A percentile compares a stretch with the other conserved stretches of the same genome.
Evolutionary conservation across 2,329 filamentous ascomycete genomes (phyloP).

Genomic region (Neospermospora avenae): DNA sequence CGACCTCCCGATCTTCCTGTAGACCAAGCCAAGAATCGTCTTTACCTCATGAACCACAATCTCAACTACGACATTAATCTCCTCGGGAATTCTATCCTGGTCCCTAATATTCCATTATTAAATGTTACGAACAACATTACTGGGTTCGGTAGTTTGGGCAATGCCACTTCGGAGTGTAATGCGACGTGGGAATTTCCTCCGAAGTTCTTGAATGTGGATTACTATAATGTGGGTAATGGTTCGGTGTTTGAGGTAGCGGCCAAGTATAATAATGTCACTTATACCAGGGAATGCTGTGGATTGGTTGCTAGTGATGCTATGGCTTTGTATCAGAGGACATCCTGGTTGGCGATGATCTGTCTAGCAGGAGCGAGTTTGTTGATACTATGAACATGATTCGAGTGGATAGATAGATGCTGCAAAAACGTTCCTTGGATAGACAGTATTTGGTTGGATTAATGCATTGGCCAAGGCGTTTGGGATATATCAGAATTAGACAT

Average conservation of each 20-base stretch:
- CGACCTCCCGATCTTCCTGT: constrained; percentile 65
- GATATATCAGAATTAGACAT: neutral
- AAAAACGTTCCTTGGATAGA: neutral
- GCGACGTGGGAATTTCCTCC: constrained; percentile 64
- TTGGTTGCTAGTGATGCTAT: constrained; percentile 30
- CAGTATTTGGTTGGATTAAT: neutral
- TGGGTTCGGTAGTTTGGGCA: constrained; percentile 64
- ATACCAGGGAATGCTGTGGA: constrained; percentile 59
- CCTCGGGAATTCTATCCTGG: constrained; percentile 59
- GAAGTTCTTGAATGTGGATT: constrained; percentile 79
- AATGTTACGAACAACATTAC: constrained; percentile 68
- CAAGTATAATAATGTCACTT: constrained; percentile 68
- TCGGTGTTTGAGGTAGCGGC: constrained; percentile 76
- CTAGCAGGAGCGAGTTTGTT: constrained; percentile 8
- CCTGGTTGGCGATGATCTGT: constrained; percentile 12
- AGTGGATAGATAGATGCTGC: neutral
- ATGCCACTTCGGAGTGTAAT: constrained; percentile 59
- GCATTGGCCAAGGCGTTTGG: neutral
- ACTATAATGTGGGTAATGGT: constrained; percentile 67
- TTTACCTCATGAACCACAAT: constrained; percentile 91
- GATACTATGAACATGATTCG: constrained; percentile 5
- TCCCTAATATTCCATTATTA: constrained; percentile 67
- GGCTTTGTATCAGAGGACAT: constrained; percentile 15
- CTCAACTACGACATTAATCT: constrained; percentile 75
- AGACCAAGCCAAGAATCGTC: constrained; percentile 53